A percentile compares a stretch with the other conserved stretches of the same genome.
phyloP scores from a whole-genome alignment of 2,329 filamentous ascomycete genomes.

The Apiospora arundinis region DNA sequence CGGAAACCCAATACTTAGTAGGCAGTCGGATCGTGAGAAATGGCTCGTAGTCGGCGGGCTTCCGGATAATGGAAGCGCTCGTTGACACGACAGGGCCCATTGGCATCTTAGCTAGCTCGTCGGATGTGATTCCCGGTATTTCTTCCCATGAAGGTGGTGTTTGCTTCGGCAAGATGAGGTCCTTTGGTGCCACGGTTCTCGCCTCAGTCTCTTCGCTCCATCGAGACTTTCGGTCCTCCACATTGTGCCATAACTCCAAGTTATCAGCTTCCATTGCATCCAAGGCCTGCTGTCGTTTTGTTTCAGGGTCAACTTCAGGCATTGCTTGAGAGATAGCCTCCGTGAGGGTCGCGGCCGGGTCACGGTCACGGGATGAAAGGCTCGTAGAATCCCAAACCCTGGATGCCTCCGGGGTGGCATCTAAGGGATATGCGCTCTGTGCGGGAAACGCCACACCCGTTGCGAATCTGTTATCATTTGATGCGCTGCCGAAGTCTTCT shows the following conservation, averaged over 20 bases:
- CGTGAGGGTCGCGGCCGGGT: background rate
- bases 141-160: background rate
- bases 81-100: background rate
- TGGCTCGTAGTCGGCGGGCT: background rate
- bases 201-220: background rate
- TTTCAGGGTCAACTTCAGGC: background rate
- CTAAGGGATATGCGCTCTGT: background rate
- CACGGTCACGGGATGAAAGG: too few relatives aligned
- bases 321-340: background rate
- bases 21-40: slow-evolving; percentile 3
- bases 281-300: background rate
- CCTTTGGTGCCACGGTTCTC: background rate
- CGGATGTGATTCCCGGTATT: background rate
- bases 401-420: background rate
- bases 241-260: too few relatives aligned
- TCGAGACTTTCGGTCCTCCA: background rate
- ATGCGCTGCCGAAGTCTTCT: background rate
- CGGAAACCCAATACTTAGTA: background rate
- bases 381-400: background rate
- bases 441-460: background rate
- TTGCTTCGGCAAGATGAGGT: background rate
- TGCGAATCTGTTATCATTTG: background rate
- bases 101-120: background rate
- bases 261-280: background rate
- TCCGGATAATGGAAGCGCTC: background rate